Conservation (phyloP, 495 filamentous ascomycete genomes). For the Aspergillus conjunctus region DNA sequence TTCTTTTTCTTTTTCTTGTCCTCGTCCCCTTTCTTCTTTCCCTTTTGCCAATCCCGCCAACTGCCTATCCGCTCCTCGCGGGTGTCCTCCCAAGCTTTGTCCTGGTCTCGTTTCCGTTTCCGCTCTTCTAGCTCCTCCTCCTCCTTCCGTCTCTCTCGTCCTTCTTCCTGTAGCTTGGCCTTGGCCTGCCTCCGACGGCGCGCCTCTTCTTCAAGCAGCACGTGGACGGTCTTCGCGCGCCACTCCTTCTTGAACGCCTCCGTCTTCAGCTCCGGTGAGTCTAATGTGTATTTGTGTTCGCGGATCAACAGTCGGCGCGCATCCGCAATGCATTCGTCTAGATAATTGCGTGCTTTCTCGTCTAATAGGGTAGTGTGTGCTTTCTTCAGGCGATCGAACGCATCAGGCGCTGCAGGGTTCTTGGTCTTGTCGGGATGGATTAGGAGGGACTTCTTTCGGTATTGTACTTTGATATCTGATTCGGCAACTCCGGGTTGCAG, state of each 20-base stretch:
- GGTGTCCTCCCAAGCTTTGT: slow-evolving; percentile 90
- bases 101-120: slow-evolving; percentile 91
- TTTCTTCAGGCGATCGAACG: slow-evolving; percentile 96
- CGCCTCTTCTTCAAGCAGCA: slow-evolving; percentile 91
- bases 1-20: slow-evolving; percentile 84
- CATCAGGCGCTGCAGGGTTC: slow-evolving; percentile 88
- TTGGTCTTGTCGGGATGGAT: slow-evolving; percentile 98
- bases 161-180: slow-evolving; percentile 96
- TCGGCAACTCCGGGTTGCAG: slow-evolving; percentile 94
- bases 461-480: slow-evolving; percentile 90
- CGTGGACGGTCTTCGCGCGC: slow-evolving; percentile 87
- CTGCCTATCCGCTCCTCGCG: slow-evolving; percentile 89
- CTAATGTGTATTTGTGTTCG: slow-evolving; percentile 87
- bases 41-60: slow-evolving; percentile 91
- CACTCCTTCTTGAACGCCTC: slow-evolving; percentile 80
- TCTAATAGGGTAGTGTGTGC: slow-evolving; percentile 89
- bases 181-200: slow-evolving; percentile 82
- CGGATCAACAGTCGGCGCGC: slow-evolving; percentile 92
- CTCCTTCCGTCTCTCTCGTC: slow-evolving; percentile 80
- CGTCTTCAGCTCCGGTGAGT: slow-evolving; percentile 78
- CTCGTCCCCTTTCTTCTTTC: slow-evolving; percentile 49
- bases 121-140: slow-evolving; percentile 85
- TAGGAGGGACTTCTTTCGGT: slow-evolving; percentile 94
- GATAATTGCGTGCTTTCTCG: slow-evolving; percentile 80
- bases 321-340: slow-evolving; percentile 95